Percentiles rank a stretch among this genome's conserved stretches.
Evolutionary conservation across 1,284 basidiomycete genomes (phyloP).

Genomic region (Hortiboletus rubellus): DNA sequence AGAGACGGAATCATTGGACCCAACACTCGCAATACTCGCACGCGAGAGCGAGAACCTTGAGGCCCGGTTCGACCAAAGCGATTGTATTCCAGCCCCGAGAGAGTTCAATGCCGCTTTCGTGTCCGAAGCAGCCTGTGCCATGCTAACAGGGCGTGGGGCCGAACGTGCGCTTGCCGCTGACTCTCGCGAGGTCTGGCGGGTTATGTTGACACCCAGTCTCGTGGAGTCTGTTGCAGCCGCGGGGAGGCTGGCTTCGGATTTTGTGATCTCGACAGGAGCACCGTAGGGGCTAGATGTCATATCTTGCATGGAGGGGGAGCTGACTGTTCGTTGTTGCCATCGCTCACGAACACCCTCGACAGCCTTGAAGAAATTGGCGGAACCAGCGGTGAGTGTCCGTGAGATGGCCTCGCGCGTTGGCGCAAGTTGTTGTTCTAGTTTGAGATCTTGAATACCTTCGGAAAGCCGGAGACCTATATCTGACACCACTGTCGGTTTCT

Average conservation of each 20-base stretch:
- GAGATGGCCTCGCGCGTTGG: slow-evolving; percentile 85
- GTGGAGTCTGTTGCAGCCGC: slow-evolving; percentile 24
- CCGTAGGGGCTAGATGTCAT: slow-evolving; percentile 19
- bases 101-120: slow-evolving; percentile 41
- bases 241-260: slow-evolving; percentile 42
- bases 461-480: slow-evolving; percentile 86
- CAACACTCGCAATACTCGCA: slow-evolving; percentile 25
- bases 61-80: slow-evolving; percentile 51
- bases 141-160: slow-evolving; percentile 32
- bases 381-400: slow-evolving; percentile 71
- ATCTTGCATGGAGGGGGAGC: slow-evolving; percentile 37
- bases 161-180: slow-evolving; percentile 26
- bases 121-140: slow-evolving; percentile 36
- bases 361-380: slow-evolving; percentile 83
- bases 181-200: slow-evolving; percentile 32
- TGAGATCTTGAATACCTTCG: slow-evolving; percentile 90
- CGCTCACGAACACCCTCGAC: slow-evolving; percentile 82
- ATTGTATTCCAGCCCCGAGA: slow-evolving; percentile 63
- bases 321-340: slow-evolving; percentile 56
- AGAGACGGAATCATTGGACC: slow-evolving; percentile 23
- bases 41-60: slow-evolving; percentile 40
- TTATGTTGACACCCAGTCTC: slow-evolving; percentile 30
- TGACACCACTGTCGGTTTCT: slow-evolving; percentile 83
- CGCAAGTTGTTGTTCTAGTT: slow-evolving; percentile 85
- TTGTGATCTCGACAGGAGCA: slow-evolving; percentile 50